Conservation (phyloP, 2,329 filamentous ascomycete species). For the Sphaceloma murrayae region DNA sequence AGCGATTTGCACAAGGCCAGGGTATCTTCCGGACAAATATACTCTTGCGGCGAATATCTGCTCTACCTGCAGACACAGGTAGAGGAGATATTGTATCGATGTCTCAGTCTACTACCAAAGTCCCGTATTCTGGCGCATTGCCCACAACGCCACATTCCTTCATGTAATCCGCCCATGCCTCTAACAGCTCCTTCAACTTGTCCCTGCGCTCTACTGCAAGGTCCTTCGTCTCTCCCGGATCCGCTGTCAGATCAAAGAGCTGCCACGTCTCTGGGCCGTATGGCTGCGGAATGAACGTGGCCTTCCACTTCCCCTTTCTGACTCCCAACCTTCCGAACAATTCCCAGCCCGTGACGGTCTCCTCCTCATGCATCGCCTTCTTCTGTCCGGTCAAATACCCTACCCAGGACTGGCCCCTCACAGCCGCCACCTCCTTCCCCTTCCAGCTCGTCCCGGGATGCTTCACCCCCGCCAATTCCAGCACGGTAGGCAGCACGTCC, state of each 20-base stretch:
- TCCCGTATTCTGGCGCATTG: slow-evolving; percentile 20
- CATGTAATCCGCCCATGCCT: slow-evolving; percentile 24
- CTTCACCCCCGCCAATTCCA: slow-evolving; percentile 28
- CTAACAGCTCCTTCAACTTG: slow-evolving; percentile 26
- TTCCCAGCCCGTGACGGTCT: slow-evolving; percentile 29
- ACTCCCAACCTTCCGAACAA: slow-evolving; percentile 29
- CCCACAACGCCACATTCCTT: slow-evolving; percentile 27
- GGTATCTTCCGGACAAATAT: no score
- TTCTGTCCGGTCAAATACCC: slow-evolving; percentile 19
- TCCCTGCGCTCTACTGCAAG: slow-evolving; percentile 23
- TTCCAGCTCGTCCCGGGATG: slow-evolving; percentile 27
- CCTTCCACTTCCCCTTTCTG: slow-evolving; percentile 31
- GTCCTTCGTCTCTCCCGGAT: slow-evolving; percentile 30
- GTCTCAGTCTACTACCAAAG: slow-evolving; percentile 19
- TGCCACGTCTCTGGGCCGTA: slow-evolving; percentile 28
- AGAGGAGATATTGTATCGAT: no score
- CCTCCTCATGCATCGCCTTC: slow-evolving; percentile 22
- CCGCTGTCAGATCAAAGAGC: slow-evolving; percentile 28
- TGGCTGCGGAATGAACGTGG: slow-evolving; percentile 26
- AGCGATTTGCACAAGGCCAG: no score
- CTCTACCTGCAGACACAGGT: no score
- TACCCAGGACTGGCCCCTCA: slow-evolving; percentile 28
- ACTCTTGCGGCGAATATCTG: no score
- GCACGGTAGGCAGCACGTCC: slow-evolving; percentile 30
- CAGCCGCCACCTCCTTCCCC: slow-evolving; percentile 28